Conservation (phyloP, 1,139 yeast species). For the Yamadazyma mexicana region DNA sequence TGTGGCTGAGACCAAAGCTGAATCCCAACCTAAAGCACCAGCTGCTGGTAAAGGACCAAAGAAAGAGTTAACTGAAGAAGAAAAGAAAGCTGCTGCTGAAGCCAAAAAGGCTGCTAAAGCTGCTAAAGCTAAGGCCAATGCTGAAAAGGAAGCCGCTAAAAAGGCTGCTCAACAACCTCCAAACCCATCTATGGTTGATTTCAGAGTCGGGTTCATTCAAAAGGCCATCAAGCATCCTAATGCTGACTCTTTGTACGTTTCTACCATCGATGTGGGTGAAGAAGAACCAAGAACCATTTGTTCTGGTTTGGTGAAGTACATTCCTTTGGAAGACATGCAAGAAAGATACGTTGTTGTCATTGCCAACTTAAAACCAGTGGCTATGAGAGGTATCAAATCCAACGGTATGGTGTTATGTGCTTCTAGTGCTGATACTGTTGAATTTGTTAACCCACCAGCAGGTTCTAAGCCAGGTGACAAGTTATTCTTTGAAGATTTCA, state of each 20-base stretch:
- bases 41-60: conserved; percentile 11
- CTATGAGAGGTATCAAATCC: conserved; percentile 86
- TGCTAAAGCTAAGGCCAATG: conserved; percentile 68
- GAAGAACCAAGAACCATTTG: conserved; percentile 97
- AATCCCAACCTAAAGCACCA: conserved; percentile 2
- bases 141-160: conserved; percentile 56
- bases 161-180: conserved; percentile 62
- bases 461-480: conserved; percentile 97
- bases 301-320: conserved; percentile 69
- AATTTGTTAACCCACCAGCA: conserved; percentile 92
- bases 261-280: conserved; percentile 96
- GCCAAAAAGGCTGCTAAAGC: conserved; percentile 75
- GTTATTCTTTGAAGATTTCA: conserved; percentile 87
- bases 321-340: conserved; percentile 49
- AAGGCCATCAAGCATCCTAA: conserved; percentile 97
- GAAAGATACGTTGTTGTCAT: conserved; percentile 52
- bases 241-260: conserved; percentile 93
- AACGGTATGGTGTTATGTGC: conserved; percentile 98
- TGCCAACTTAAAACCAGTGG: conserved; percentile 63
- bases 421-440: conserved; percentile 66
- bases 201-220: conserved; percentile 95
- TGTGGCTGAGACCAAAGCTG: conserved; percentile 13
- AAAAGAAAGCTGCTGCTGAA: conserved; percentile 57
- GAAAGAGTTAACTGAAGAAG: conserved; percentile 51
- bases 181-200: conserved; percentile 81